Percentiles rank a stretch among this genome's conserved stretches.
Evolutionary conservation across 2,329 filamentous ascomycete genomes (phyloP).

Genomic region (Nemania abortiva): DNA sequence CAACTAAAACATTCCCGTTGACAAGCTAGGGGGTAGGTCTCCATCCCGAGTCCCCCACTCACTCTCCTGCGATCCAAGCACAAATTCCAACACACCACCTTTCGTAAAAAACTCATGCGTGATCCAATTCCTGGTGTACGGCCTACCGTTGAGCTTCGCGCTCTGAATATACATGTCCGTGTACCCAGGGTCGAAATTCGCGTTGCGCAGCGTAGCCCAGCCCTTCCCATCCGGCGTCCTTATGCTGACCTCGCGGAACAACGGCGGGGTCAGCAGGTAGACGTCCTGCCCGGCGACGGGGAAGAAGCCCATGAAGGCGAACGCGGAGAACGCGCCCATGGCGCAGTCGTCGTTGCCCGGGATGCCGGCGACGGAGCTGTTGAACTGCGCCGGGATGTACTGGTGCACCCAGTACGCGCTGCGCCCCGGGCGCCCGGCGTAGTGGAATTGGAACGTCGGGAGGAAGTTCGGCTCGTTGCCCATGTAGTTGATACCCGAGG

Average conservation of each 20-base stretch:
- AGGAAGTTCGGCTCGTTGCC: constrained; percentile 72
- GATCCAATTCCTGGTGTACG: constrained; percentile 73
- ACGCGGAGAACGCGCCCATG: constrained; percentile 66
- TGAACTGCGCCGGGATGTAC: constrained; percentile 77
- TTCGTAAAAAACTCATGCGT: constrained; percentile 71
- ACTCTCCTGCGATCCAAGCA: constrained; percentile 66
- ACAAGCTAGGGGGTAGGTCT: constrained; percentile 70
- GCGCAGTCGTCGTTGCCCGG: constrained; percentile 69
- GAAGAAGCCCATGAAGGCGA: constrained; percentile 66
- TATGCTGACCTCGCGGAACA: constrained; percentile 62
- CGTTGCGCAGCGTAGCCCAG: constrained; percentile 64
- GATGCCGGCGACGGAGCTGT: constrained; percentile 69
- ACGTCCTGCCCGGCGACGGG: constrained; percentile 67
- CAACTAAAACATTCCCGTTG: constrained; percentile 41
- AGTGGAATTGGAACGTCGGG: constrained; percentile 71
- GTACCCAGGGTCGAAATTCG: constrained; percentile 50
- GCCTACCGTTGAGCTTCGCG: constrained; percentile 67
- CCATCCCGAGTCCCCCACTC: constrained; percentile 68
- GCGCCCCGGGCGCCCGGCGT: constrained; percentile 72
- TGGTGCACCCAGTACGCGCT: constrained; percentile 67
- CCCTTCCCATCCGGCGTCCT: constrained; percentile 53
- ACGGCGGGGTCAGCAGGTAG: constrained; percentile 64
- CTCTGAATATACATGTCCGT: constrained; percentile 70
- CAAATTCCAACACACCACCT: constrained; percentile 70
- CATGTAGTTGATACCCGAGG: constrained; percentile 74